These are phyloP conservation scores for Aspergillus luchuensis DNA, from an alignment of 2,329 filamentous ascomycete species.

Conservation along the genomic window DNA sequence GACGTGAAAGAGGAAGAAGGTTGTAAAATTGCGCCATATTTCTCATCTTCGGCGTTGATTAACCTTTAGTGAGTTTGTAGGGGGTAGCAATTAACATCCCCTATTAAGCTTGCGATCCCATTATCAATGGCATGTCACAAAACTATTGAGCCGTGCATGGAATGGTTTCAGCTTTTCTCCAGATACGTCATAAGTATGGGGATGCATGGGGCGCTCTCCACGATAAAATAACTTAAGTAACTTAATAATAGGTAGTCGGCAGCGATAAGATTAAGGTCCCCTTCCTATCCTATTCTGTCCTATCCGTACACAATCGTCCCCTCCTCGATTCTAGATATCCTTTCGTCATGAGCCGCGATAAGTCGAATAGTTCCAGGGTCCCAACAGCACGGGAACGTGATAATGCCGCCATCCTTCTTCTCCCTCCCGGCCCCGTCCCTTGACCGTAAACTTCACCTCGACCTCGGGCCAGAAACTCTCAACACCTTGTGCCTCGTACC, in stretches of 20 bases:
- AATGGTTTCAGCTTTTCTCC: constrained; percentile 2
- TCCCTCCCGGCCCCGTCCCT: constrained; percentile 42
- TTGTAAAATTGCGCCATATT: neutral
- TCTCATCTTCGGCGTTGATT: neutral
- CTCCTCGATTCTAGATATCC: neutral
- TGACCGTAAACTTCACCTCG: constrained; percentile 53
- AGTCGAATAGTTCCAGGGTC: constrained; percentile 55
- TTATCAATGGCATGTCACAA: neutral
- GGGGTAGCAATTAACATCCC: neutral
- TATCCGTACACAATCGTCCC: neutral
- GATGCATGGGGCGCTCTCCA: neutral
- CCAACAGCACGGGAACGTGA: constrained; percentile 54
- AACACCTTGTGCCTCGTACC: constrained; percentile 51
- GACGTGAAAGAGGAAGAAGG: neutral
- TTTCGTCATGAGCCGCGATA: constrained; percentile 50
- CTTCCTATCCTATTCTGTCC: neutral
- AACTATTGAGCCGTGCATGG: neutral
- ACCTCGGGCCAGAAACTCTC: constrained; percentile 55
- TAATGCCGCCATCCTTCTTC: constrained; percentile 51
- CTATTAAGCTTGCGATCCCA: neutral
- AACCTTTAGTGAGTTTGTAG: neutral
- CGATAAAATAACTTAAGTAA: neutral
- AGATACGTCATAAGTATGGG: constrained; percentile 11
- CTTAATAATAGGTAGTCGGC: neutral
- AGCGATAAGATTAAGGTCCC: constrained; percentile 1